These are phyloP conservation scores for Fomitopsis serialis DNA, from an alignment of 768 basidiomycete genomes.

Conservation along the genomic window DNA sequence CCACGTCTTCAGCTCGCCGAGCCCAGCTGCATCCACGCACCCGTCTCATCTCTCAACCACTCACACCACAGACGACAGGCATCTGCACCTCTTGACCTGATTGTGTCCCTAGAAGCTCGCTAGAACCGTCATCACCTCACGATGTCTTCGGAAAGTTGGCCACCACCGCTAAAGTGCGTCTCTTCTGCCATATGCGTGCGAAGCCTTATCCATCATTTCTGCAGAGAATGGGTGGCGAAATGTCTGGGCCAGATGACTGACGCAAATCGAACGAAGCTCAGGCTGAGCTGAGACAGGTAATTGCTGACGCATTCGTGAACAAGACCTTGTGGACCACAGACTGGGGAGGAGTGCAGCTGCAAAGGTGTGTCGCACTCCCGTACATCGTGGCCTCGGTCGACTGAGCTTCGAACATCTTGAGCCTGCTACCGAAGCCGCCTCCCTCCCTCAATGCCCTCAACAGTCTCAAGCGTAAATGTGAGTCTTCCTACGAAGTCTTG, in stretches of 20 bases:
- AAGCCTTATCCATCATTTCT: not conserved
- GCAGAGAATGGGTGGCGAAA: constrained; percentile 92
- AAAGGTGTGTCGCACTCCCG: constrained; percentile 51
- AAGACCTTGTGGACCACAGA: constrained; percentile 90
- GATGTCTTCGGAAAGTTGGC: constrained; percentile 81
- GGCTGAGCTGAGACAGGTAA: constrained; percentile 93
- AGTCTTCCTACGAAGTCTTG: not conserved
- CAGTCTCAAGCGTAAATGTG: constrained; percentile 69
- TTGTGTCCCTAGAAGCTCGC: no score
- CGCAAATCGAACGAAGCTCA: constrained; percentile 83
- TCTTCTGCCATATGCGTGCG: not conserved
- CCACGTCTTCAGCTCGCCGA: no score
- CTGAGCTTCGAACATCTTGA: constrained; percentile 19
- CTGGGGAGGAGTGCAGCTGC: constrained; percentile 83
- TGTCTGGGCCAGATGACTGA: constrained; percentile 91
- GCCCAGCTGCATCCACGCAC: no score
- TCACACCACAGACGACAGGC: no score
- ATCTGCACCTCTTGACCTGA: no score
- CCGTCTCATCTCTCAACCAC: no score
- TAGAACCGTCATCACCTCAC: constrained; percentile 1
- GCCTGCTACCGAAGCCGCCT: constrained; percentile 56
- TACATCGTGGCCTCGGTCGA: constrained; percentile 4
- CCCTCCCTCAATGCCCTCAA: constrained; percentile 35
- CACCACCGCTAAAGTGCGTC: constrained; percentile 69
- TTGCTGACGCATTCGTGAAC: constrained; percentile 84